Base-by-base conservation (phyloP, 352 stramenopile genomes). In the Albugo candida region DNA sequence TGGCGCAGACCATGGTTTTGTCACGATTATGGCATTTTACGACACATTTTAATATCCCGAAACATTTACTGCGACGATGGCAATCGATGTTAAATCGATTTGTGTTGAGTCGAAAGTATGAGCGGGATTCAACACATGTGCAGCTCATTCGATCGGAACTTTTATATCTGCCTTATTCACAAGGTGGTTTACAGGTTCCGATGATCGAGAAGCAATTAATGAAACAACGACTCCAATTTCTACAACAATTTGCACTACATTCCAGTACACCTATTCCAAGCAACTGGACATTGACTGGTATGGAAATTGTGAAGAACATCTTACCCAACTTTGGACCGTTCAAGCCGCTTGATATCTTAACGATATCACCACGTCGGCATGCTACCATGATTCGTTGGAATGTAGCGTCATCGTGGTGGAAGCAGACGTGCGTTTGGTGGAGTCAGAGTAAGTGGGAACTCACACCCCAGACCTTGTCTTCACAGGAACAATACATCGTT, bases 1-100 rank as follows among this genome's bases (percentile, higher is more conserved):
- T 48, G n/a, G 11, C 11, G 43, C 47, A 47, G 16, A 52, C 47
- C 5, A 52, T 52, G 36, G 36, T 52, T 24, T 36, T 44, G 13
- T 52, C 47, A 31, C 31, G 47, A 34, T 18, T 52, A 42, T 52
- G 35, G 36, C 47, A 52, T 24, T 52, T 48, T 35, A 52, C 37
- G 19, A 39, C 34, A n/a, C 47, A 52, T 24, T 39, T 52, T 5
- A 12, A 17, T 16, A 36, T 53, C 16, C 48, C 37, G 18, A 1
- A 10, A 13, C 34, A 18, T 24, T 40, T 53, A 31, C 14, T 37
- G 3, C 24, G 41, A 35, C 16, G 41, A 13, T 54, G 40, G 41
- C 41, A 50, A 38, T 41, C 37, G n/a, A 49, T 49, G 42, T 27
- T 55, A 17, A 50, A 51, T 41, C 42, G 49, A 14, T 55, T 55